phyloP scores from a whole-genome alignment of 139 green algal genomes.

The Picochlorum sp. region DNA sequence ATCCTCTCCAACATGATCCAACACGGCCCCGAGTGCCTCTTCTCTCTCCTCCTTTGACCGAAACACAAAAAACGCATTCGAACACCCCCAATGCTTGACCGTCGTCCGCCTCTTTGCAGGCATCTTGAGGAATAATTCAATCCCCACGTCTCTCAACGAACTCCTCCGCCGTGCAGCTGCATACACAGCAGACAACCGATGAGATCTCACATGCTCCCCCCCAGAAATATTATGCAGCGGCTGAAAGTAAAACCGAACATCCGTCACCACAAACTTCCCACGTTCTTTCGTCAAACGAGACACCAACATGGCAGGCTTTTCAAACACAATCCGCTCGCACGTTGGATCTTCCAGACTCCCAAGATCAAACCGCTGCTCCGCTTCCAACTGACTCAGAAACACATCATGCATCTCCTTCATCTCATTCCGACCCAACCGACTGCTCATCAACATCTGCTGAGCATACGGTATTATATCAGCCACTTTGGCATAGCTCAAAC shows the following conservation, averaged over 20 bases:
- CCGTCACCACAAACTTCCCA: constrained; percentile 65
- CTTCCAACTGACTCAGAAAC: constrained; percentile 29
- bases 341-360: constrained; percentile 43
- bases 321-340: constrained; percentile 46
- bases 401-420: constrained; percentile 41
- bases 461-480: constrained; percentile 49
- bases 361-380: constrained; percentile 56
- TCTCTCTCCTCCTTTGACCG: constrained; percentile 43
- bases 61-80: constrained; percentile 73
- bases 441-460: constrained; percentile 52
- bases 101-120: neutral
- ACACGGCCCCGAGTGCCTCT: constrained; percentile 24
- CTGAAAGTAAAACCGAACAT: constrained; percentile 77
- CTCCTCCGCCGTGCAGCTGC: constrained; percentile 59
- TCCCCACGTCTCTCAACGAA: constrained; percentile 46
- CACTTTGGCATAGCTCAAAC: constrained; percentile 51
- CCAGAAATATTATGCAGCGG: constrained; percentile 70
- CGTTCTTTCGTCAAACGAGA: constrained; percentile 46
- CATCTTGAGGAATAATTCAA: constrained; percentile 46
- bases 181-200: constrained; percentile 60
- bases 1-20: constrained; percentile 36
- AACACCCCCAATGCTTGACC: constrained; percentile 49
- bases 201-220: constrained; percentile 39
- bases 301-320: constrained; percentile 28
- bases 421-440: constrained; percentile 42